Percentiles rank a stretch among this genome's conserved stretches.
Conservation (phyloP, 305 asterid genomes). For the Solanum hybrid region DNA sequence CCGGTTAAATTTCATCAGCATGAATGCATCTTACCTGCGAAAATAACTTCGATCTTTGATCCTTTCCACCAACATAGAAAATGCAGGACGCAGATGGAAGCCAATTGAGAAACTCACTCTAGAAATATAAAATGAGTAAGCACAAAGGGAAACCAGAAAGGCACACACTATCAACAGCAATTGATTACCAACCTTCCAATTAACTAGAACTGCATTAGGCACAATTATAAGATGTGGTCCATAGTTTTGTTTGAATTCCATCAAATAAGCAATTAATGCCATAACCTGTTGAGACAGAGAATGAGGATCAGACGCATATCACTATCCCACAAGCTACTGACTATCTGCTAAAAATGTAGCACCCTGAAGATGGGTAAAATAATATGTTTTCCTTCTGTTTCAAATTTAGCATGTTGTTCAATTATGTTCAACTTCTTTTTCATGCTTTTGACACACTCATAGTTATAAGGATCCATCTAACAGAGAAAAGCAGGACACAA, state of each 20-base stretch:
- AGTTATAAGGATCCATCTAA: background rate
- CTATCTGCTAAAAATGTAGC: background rate
- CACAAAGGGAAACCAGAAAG: constrained; percentile 1
- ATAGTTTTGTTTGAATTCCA: constrained; percentile 98
- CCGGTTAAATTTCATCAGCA: constrained; percentile 5
- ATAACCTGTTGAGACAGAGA: constrained; percentile 55
- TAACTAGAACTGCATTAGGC: constrained; percentile 98
- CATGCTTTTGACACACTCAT: background rate
- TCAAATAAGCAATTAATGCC: constrained; percentile 90
- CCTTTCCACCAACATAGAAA: constrained; percentile 82
- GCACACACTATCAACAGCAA: constrained; percentile 8
- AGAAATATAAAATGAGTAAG: constrained; percentile 27
- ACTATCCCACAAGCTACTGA: constrained; percentile 3
- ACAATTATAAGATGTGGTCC: constrained; percentile 99
- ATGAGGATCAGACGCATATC: background rate
- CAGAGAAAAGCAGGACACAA: background rate
- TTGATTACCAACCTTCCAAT: constrained; percentile 79
- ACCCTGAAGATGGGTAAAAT: background rate
- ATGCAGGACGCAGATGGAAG: constrained; percentile 77
- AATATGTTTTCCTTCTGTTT: background rate
- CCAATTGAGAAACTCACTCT: constrained; percentile 93
- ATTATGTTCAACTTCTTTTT: background rate
- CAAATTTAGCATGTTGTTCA: background rate
- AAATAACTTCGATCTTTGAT: constrained; percentile 80
- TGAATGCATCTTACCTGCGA: constrained; percentile 58